Evolutionary conservation across 306 rosid species (phyloP).

Genomic region (Aeschynomene evenia): DNA sequence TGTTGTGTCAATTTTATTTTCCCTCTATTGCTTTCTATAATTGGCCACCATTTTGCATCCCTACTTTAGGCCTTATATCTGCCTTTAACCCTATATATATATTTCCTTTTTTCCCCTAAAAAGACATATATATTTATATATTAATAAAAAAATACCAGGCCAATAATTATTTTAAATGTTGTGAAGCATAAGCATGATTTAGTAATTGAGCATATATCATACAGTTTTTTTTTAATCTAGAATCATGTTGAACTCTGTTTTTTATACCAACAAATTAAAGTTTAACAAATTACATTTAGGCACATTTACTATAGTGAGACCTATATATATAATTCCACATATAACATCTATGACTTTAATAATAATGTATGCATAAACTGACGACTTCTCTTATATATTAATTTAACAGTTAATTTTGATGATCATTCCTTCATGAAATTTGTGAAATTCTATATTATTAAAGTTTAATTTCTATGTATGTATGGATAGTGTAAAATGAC

Average conservation of each 20-base stretch:
- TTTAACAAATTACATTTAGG: too few relatives aligned
- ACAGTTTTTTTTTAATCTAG: not conserved
- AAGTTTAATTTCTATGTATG: not conserved
- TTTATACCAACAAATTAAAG: too few relatives aligned
- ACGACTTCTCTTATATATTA: not conserved
- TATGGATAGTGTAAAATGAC: too few relatives aligned
- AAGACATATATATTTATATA: not conserved
- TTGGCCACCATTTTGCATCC: slow-evolving; percentile 20
- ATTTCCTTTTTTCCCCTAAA: not conserved
- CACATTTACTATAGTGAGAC: too few relatives aligned
- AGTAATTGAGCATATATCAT: not conserved
- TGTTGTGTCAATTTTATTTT: slow-evolving; percentile 51
- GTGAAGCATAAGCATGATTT: too few relatives aligned
- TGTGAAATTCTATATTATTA: too few relatives aligned
- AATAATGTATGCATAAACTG: not conserved
- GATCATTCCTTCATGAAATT: not conserved
- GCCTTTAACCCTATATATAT: not conserved
- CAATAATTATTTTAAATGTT: not conserved
- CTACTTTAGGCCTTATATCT: slow-evolving; percentile 12
- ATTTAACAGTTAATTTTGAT: not conserved
- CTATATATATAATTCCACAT: too few relatives aligned
- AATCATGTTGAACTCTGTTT: too few relatives aligned
- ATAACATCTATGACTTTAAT: not conserved
- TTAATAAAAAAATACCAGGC: not conserved
- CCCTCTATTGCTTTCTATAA: slow-evolving; percentile 18